Evolutionary conservation across 768 basidiomycete species (phyloP), one percentile per base, ranked within the genome.

Genomic region (Psilocybe tampanensis): DNA sequence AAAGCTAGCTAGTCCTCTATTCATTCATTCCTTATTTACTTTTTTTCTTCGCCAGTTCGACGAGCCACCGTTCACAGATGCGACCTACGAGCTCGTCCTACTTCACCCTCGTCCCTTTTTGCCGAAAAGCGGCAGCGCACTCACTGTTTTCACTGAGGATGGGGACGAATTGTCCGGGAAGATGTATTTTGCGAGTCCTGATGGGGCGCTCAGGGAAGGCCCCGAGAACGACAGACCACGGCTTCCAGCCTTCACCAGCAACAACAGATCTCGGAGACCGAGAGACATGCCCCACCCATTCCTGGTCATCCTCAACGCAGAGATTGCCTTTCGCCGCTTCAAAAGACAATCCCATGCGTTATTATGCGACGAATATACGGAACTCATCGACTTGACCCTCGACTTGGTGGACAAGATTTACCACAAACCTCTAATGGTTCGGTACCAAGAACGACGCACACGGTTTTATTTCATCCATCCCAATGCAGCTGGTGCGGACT

Each of bases 341-440:
- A 45, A 26, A 51, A 36, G 51, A 44, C n/a, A 8, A 24, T 47
- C 26, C 1, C 34, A 19, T 9, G 29, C 15, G n/a, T n/a, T n/a
- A 8, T 47, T 42, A 36, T 50, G 47, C 6, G 19, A 19, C 6
- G 47, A 56, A n/a, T 50, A 50, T n/a, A 41, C 21, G 1, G 55
- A 56, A 44, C 55, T 58, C 42, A 33, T 61, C 34, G 34, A 57
- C 23, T 57, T 61, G 47, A 58, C 60, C 22, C 44, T 55, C 21
- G 34, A 54, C 18, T 29, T 60, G 32, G 55, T 50, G 41, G 7
- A 57, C n/a, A 50, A 34, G 24, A 57, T 61, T n/a, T 61, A 61
- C 33, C 44, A 32, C 47, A 21, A 42, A 22, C 39, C 55, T n/a
- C n/a, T n/a, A n/a, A n/a, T n/a, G n/a, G n/a, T n/a, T n/a, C n/a